Base-by-base conservation (phyloP, 2,329 filamentous ascomycete genomes). In the Colletotrichum acutatum region DNA sequence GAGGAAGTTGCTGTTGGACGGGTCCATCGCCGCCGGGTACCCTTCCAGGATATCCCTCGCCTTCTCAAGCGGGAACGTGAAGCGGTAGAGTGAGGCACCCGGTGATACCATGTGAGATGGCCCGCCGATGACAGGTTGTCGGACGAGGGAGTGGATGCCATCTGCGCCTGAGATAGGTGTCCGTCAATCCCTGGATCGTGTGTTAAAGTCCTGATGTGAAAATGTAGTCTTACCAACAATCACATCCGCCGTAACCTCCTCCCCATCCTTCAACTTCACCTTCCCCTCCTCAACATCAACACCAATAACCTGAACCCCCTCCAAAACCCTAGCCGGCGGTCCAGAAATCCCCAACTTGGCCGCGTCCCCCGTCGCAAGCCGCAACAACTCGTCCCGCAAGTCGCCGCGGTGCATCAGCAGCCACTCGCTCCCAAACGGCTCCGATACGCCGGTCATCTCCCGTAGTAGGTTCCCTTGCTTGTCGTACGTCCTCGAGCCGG, bases 381-480 rank as follows among this genome's bases (percentile, higher is more conserved):
- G 2, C 14, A 58, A 12, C 49, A 72, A 14, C 61, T 66, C 66
- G 5, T 60, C 59, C 12, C 57, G 46, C 16, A 72, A 46, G 11
- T 72, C 71, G 26, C 26, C 28, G 1, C 66, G 60, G 11, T 70
- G 71, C 66, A 66, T 60, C 26, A 72, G 61, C 14, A 72, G 34
- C 71, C 60, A 72, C 66, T 72, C 71, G 54, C 71, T 22, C 8
- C 71, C 71, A 11, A 72, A 72, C 32, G 71, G 71, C 34, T 72
- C 71, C 49, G 71, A 60, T 2, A 61, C 60, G 42, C 71, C 71
- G 7, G 60, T 72, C 24, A 70, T 66, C 56, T 72, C 71, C n/a
- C 66, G 46, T 46, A 72, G 12, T 34, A 72, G 46, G 24, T 72
- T 72, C 19, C 71, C 71, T 22, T 72, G 54, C 14, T 46, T 56